Conservation (phyloP, 148 eudicot species). For the Drosera capensis region DNA sequence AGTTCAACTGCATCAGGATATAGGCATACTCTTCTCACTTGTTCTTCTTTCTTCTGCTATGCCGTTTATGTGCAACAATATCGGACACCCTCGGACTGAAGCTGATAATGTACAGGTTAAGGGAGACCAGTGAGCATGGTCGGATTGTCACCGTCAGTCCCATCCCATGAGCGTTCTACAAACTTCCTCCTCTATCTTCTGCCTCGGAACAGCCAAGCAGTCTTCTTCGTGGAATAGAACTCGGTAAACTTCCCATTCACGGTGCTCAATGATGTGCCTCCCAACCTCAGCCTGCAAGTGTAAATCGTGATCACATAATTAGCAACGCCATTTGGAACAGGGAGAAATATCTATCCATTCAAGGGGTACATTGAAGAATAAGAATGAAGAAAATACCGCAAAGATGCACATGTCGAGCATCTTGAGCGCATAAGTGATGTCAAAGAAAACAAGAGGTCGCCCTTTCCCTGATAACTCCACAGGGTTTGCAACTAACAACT, state of each 20-base stretch:
- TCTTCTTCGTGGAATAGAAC: conserved; percentile 38
- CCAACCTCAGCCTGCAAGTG: conserved; percentile 37
- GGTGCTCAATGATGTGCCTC: conserved; percentile 35
- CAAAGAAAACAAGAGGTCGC: conserved; percentile 43
- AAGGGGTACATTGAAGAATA: not conserved
- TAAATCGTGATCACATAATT: not conserved
- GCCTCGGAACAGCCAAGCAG: conserved; percentile 21
- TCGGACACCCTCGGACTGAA: no score
- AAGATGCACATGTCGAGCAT: conserved; percentile 38
- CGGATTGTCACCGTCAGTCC: conserved; percentile 13
- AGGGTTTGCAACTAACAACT: conserved; percentile 48
- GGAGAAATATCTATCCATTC: not conserved
- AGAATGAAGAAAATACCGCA: conserved; percentile 38
- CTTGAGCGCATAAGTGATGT: conserved; percentile 50
- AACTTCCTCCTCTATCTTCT: conserved; percentile 31
- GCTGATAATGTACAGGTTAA: no score
- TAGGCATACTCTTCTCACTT: no score
- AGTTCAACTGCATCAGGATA: no score
- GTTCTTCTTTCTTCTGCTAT: no score
- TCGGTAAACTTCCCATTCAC: conserved; percentile 53
- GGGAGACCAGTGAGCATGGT: not conserved
- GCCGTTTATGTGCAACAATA: no score
- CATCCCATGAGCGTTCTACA: conserved; percentile 41
- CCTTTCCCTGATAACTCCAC: conserved; percentile 56
- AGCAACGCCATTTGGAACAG: not conserved